A percentile compares a stretch with the other conserved stretches of the same genome.
Evolutionary conservation across 139 green algal species (phyloP).

Genomic region (Bryopsis sp.): DNA sequence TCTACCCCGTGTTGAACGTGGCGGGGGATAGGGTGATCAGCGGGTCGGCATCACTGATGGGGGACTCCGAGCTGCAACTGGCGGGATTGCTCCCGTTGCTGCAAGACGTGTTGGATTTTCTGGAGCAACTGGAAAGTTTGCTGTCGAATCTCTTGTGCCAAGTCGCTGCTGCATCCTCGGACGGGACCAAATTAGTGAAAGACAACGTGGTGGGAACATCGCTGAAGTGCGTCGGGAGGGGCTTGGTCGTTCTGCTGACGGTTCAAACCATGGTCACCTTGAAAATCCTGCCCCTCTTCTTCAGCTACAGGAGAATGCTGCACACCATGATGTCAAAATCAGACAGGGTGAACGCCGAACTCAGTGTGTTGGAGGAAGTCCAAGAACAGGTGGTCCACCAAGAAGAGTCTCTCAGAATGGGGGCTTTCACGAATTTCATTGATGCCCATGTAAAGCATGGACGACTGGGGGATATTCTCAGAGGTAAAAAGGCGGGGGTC

Average conservation of each 20-base stretch:
- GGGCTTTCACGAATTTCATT: slow-evolving; percentile 17
- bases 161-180: not conserved
- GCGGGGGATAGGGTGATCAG: not conserved
- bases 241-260: slow-evolving; percentile 1
- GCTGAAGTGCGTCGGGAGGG: not conserved
- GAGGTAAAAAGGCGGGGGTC: not conserved
- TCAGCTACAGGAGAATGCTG: slow-evolving; percentile 19
- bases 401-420: slow-evolving; percentile 13
- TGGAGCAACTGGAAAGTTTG: slow-evolving; percentile 11
- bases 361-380: slow-evolving; percentile 14
- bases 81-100: slow-evolving; percentile 3
- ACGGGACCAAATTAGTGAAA: not conserved
- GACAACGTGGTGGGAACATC: slow-evolving; percentile 12
- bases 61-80: slow-evolving; percentile 8
- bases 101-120: slow-evolving; percentile 16
- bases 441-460: slow-evolving; percentile 15
- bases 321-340: slow-evolving; percentile 22
- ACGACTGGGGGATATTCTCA: not conserved
- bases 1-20: slow-evolving; percentile 15
- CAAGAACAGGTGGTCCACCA: slow-evolving; percentile 16
- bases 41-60: slow-evolving; percentile 6
- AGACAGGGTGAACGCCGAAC: not conserved
- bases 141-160: slow-evolving; percentile 3
- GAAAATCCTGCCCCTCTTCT: slow-evolving; percentile 20
- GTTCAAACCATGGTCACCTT: slow-evolving; percentile 11